Base-by-base conservation (phyloP, 345 rosid species). In the Arabis alpina region DNA sequence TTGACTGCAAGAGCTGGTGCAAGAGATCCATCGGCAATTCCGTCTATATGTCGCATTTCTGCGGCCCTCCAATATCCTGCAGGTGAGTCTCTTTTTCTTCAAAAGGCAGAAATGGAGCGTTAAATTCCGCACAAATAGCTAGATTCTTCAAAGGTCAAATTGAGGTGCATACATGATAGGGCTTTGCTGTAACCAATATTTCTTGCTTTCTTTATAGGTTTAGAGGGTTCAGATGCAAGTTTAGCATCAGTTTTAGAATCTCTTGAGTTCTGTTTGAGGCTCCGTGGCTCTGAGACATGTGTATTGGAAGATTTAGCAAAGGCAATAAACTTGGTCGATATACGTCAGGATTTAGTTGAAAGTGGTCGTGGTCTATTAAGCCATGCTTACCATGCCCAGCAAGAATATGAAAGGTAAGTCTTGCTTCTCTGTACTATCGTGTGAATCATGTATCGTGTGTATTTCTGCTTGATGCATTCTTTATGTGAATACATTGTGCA, bases 1-100 rank as follows among this genome's bases (percentile, higher is more conserved):
- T 74, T 89, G 84, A 95, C 97, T 25, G 96, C 98, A 71, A 88
- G 98, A 84, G 99, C 98, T 72, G 99, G 99, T 77, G 88, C 97
- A 65, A 82, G 96, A 77, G 99, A 92, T 84, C 98, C 99, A 66
- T 95, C 99, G 51, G 98, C 98, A 47, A 82, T 95, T 76, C 99
- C 98, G 60, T 95, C 99, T 55, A 86, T 95, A 76, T 95, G 98
- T 42, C 97, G 98, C 66, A 75, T 95, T 68, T 86, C 98, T 70
- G 97, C 98, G 57, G 93, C 97, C 60, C 91, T 95, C 75, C 99
- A 90, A 50, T 95, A 92, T 74, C 97, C 97, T 70, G 83, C 96
- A 58, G 98, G 99, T 88, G 48, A 75, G 86, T 23, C 58, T 37
- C 12, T 2, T 9, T 5, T 10, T n/a, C 28, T 2, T 19, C 44